Percentiles rank a stretch among this genome's conserved stretches.
These are phyloP conservation scores for Trypanosoma mega DNA, from an alignment of 208 protist species.

Conservation along the genomic window DNA sequence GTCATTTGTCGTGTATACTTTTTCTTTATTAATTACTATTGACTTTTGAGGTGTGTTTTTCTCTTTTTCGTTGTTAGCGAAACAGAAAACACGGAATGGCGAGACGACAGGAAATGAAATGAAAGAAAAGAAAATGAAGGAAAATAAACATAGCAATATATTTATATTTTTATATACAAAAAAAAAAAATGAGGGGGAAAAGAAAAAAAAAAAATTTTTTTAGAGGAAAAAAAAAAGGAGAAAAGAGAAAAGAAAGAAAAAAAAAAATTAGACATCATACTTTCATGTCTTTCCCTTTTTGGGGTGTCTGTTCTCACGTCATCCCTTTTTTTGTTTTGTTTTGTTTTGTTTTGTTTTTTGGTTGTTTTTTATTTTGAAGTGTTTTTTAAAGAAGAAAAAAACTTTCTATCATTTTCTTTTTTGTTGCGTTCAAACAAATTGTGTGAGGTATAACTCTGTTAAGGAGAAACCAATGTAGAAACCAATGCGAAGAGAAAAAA, in stretches of 20 bases:
- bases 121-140: conserved; percentile 1
- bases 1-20: too few relatives aligned
- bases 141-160: conserved; percentile 11
- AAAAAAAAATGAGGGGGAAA: not conserved
- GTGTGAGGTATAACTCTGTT: too few relatives aligned
- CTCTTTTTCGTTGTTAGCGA: too few relatives aligned
- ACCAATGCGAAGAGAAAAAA: too few relatives aligned
- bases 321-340: conserved; percentile 19
- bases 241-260: not conserved
- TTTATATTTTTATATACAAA: conserved; percentile 7
- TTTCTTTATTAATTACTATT: not conserved
- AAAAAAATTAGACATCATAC: not conserved
- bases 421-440: too few relatives aligned
- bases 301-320: not conserved
- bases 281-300: not conserved
- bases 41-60: not conserved
- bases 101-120: not conserved
- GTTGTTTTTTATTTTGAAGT: conserved; percentile 3
- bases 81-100: too few relatives aligned
- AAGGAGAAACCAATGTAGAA: too few relatives aligned
- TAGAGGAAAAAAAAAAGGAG: conserved; percentile 25
- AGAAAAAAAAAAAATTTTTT: conserved; percentile 18
- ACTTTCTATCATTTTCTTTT: too few relatives aligned
- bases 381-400: not conserved
- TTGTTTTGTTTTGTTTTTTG: not conserved